Evolutionary conservation across 192 early-diverging fungal species (phyloP), one percentile per base, ranked within the genome.

Genomic region (Gorgonomyces haynaldii): DNA sequence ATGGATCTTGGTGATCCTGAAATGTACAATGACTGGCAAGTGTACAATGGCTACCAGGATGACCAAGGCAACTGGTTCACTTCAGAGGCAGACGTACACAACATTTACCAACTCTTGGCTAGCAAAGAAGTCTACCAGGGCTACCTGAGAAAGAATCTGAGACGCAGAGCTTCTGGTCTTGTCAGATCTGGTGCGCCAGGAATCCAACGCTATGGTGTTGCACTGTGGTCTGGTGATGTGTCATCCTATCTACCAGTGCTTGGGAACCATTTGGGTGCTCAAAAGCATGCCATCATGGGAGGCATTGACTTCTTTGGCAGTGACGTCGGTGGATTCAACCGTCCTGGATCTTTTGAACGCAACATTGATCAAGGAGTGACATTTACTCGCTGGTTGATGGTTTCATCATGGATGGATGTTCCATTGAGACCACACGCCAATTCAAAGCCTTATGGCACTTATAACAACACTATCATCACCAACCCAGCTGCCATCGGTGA

Each of bases 151-250:
- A 44, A 53, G 6, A 42, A 39, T 31, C 1, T 53, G 38, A 19
- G 31, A 7, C 35, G 51, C 15, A 21, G 51, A n/a, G 28, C 51
- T 27, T 20, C 39, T 29, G 35, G 29, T 10, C 26, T 31, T 20
- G 51, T 53, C 42, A 8, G 51, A 4, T 27, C 38, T 42, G 51
- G 51, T 42, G 24, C 51, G 2, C 42, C 51, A 0, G 51, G 51
- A 16, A 53, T 53, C 19, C 51, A 53, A 21, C 40, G 51, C 16
- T 53, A 53, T 42, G 51, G 51, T 1, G 42, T 30, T 26, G 20
- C 39, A 15, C 28, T 53, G 51, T 53, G 51, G 51, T 46, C 41
- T n/a, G 51, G 51, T 22, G 51, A 53, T 29, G 27, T 53, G 3
- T 20, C 23, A 12, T 37, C 41, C 26, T 27, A 37, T 12, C 23